Base-by-base conservation (phyloP, 2,329 filamentous ascomycete species). In the Huntiella savannae region DNA sequence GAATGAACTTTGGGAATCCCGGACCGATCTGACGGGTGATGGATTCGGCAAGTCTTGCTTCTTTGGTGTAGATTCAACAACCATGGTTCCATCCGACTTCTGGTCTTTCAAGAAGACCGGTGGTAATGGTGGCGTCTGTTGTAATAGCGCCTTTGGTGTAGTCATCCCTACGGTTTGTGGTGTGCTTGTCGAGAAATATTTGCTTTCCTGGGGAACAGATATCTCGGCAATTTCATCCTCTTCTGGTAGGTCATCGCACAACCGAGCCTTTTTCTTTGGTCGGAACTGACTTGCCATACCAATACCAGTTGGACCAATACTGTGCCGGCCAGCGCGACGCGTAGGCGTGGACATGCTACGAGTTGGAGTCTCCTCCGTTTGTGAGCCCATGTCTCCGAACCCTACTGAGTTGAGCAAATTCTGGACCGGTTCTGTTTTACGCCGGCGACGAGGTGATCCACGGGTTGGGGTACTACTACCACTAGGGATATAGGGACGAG, bases 181-280 rank as follows among this genome's bases (percentile, higher is more conserved):
- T 22, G 34, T 52, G 42, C 58, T 59, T 5, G 53, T 52, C 6
- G 55, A 48, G 53, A 76, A 76, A 56, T 74, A 76, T 49, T 64
- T 74, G 62, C 73, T 77, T 45, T 58, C 67, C 53, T 67, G 57
- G 7, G 60, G 57, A 12, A 58, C 60, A 15, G 42, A 42, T 3
- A 38, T 38, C 17, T 37, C 46, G 7, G 39, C 15, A n/a, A 56
- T 57, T 16, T 58, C 57, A n/a, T 54, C 54, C 2, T 54, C 49
- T 8, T 55, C 59, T 5, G 53, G 52, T 2, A 53, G 39, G 15
- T 54, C 53, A 37, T 73, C 67, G 48, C 69, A 74, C 5, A 76
- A 57, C 34, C 71, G 68, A 36, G 66, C 66, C 57, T 76, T 76
- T 61, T 77, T 77, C 45, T 63, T 63, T 16, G 73, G 72, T 43